These are phyloP conservation scores for Manihot esculenta DNA, from an alignment of 441 rosid genomes.

Conservation along the genomic window DNA sequence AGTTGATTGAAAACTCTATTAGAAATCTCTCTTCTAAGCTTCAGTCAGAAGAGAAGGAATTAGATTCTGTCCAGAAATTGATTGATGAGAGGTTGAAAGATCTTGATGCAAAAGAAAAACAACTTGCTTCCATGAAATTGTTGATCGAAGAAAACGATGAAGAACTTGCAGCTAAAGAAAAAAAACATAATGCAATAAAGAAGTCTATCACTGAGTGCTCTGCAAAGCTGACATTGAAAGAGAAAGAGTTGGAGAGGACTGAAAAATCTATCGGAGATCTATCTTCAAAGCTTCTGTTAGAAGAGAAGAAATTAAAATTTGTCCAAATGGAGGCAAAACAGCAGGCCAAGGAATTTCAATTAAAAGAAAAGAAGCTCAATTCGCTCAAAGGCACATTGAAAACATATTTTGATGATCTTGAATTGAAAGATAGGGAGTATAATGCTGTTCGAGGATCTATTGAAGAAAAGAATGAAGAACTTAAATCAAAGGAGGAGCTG, in stretches of 20 bases:
- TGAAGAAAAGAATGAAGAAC: constrained; percentile 22
- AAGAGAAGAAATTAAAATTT: constrained; percentile 27
- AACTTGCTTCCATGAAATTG: constrained; percentile 13
- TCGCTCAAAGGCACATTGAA: constrained; percentile 17
- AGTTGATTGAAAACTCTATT: constrained; percentile 7
- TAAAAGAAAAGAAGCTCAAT: constrained; percentile 26
- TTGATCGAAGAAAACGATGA: constrained; percentile 9
- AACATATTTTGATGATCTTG: constrained; percentile 17
- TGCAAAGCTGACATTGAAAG: constrained; percentile 22
- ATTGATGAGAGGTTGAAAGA: constrained; percentile 16
- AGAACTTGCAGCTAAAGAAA: constrained; percentile 24
- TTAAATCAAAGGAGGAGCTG: constrained; percentile 27
- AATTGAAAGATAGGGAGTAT: constrained; percentile 31
- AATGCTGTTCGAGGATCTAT: constrained; percentile 23
- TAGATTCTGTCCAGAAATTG: not conserved
- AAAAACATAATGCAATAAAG: constrained; percentile 17
- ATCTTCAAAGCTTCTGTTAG: constrained; percentile 1
- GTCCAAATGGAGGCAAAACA: not conserved
- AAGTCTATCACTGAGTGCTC: constrained; percentile 20
- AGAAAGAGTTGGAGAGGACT: constrained; percentile 23
- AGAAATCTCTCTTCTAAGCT: not conserved
- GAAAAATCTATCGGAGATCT: constrained; percentile 12
- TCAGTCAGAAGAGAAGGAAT: constrained; percentile 5
- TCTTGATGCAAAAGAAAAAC: constrained; percentile 4
- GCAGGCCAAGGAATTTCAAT: constrained; percentile 14